These are phyloP conservation scores for Camelina sativa DNA, from an alignment of 345 rosid species.

Conservation along the genomic window DNA sequence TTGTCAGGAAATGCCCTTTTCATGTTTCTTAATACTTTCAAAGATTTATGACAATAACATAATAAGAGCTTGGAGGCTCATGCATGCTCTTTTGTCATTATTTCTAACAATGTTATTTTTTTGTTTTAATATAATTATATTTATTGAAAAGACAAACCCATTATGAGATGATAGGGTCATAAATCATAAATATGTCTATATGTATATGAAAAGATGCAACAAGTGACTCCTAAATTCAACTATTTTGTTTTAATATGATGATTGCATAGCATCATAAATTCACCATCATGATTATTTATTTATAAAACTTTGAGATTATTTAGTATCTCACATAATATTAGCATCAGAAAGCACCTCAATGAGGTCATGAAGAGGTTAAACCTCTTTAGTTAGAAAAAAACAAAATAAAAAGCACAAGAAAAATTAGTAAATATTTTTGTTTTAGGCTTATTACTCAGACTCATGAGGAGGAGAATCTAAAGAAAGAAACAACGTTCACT, in stretches of 20 bases:
- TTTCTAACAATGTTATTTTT: conserved; percentile 34
- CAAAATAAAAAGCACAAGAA: background rate
- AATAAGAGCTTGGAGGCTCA: conserved; percentile 1
- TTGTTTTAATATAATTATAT: conserved; percentile 35
- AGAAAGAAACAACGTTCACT: conserved; percentile 40
- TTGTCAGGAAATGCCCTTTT: background rate
- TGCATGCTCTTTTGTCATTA: conserved; percentile 39
- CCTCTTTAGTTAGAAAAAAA: background rate
- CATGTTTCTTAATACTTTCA: background rate
- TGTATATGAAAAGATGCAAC: conserved; percentile 30
- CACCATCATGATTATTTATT: conserved; percentile 18
- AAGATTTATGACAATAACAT: background rate
- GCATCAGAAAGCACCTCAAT: conserved; percentile 37
- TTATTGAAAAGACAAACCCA: conserved; percentile 54
- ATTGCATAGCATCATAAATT: conserved; percentile 23
- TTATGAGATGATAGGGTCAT: conserved; percentile 50
- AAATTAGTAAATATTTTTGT: background rate
- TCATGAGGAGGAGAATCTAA: conserved; percentile 39
- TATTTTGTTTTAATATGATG: conserved; percentile 19
- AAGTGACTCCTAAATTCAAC: conserved; percentile 22
- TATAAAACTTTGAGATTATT: background rate
- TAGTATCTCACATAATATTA: conserved; percentile 25
- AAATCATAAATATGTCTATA: conserved; percentile 39
- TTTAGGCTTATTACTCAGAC: conserved; percentile 27
- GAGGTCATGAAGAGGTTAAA: conserved; percentile 32